Base-by-base conservation (phyloP, 176 grass and related monocot genomes). In the Carex kokanica region DNA sequence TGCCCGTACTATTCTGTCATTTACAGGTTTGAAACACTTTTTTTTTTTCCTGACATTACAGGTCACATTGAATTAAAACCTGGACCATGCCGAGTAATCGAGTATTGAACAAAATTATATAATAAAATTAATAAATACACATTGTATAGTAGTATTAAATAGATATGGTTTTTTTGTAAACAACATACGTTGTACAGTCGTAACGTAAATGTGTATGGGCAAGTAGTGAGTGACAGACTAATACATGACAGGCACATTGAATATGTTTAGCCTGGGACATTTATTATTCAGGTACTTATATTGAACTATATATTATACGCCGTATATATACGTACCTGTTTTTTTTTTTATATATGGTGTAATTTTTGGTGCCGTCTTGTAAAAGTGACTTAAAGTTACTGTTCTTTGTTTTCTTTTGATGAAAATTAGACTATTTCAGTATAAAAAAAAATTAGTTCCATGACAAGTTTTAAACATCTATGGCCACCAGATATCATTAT, bases 121-220 rank as follows among this genome's bases (percentile, higher is more conserved):
- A 75, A 75, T 75, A 75, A 27, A 17, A 27, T 7, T 3, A 77
- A 77, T 27, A 75, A 16, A 77, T 8, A 77, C 23, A 1, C 13
- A 40, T 18, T 17, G 16, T 40, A n/a, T 54, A 31, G 3, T 16
- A 36, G 64, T 31, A 67, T 67, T 77, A 55, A 77, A 31, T 5
- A 54, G 47, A 29, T 77, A 69, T 20, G 59, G 59, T 20, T 61
- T 61, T 24, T 24, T 61, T 61, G 20, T 24, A 61, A 61, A 61
- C 18, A 61, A 0, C 59, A 69, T 69, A 75, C 45, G 0, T 27
- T 5, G 72, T 52, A 53, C 72, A 75, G 45, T 75, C 45, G 12
- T 75, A 53, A 13, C 54, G 11, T 75, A 75, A 77, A 77, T 77
- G 73, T 29, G 54, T 31, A 77, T 77, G 73, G 73, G 21, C 29